Evolutionary conservation across 1,284 basidiomycete genomes (phyloP).

Genomic region (Mycosarcoma mackinlayi): DNA sequence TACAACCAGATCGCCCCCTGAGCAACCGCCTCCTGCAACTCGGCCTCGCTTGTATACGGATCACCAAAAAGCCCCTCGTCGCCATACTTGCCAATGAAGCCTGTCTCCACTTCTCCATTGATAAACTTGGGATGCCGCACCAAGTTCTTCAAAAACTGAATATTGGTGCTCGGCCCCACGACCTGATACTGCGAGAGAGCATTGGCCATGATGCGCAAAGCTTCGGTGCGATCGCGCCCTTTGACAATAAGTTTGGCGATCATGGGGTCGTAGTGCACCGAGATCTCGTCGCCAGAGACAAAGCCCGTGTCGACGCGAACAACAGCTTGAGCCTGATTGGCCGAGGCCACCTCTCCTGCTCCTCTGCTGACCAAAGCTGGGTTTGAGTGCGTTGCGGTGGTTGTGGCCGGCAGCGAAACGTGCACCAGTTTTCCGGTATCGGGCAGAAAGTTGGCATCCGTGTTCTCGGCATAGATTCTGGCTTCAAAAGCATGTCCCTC

Average conservation of each 20-base stretch:
- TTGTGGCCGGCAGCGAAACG: slow-evolving; percentile 71
- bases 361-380: not conserved
- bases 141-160: slow-evolving; percentile 84
- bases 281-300: slow-evolving; percentile 78
- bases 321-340: slow-evolving; percentile 71
- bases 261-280: slow-evolving; percentile 83
- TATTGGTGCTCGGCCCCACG: slow-evolving; percentile 88
- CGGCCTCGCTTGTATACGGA: slow-evolving; percentile 13
- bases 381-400: slow-evolving; percentile 64
- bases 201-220: slow-evolving; percentile 80
- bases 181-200: slow-evolving; percentile 89
- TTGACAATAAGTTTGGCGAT: slow-evolving; percentile 93
- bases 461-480: slow-evolving; percentile 93
- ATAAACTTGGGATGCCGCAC: slow-evolving; percentile 82
- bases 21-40: slow-evolving; percentile 27
- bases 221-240: slow-evolving; percentile 85
- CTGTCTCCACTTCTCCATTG: slow-evolving; percentile 86
- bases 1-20: slow-evolving; percentile 23
- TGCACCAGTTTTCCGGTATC: slow-evolving; percentile 86
- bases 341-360: not conserved
- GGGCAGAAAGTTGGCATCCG: slow-evolving; percentile 76
- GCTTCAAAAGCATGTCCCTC: slow-evolving; percentile 94
- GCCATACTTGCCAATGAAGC: slow-evolving; percentile 77
- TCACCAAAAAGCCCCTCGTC: slow-evolving; percentile 36
- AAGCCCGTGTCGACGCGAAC: slow-evolving; percentile 93